Evolutionary conservation across 2,329 filamentous ascomycete species (phyloP), one percentile per base, ranked within the genome.

Genomic region (Arachnopeziza araneosa): DNA sequence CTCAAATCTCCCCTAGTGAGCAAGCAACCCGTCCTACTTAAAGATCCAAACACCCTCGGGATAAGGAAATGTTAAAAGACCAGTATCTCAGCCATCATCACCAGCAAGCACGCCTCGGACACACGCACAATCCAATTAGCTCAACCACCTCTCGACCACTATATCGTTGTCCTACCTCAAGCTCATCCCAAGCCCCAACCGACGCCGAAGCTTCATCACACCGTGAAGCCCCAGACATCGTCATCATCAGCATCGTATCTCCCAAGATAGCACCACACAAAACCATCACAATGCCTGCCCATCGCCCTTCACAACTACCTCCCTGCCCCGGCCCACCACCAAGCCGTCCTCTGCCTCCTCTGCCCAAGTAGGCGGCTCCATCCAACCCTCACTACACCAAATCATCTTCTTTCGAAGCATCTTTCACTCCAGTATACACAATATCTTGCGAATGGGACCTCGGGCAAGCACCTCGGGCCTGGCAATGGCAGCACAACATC

Each of bases 281-380:
- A 36, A 66, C 51, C 59, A 57, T 62, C 74, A 77, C 73, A 62
- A 83, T 84, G 80, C 80, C 82, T 75, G 77, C 81, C 65, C 81
- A 84, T 72, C 69, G 68, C 32, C 84, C 84, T 64, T 85, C 83
- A 68, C 83, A 86, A 71, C 82, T 87, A 66, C 84, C 84, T 77
- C 84, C 84, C 67, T 87, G 84, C 81, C 84, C 84, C 58, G 84
- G 84, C 68, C 84, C 84, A 62, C 84, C 84, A 69, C 84, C 84
- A 64, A 83, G 80, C 75, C 79, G 84, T 58, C 84, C 84, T 75
- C 82, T 87, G 57, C 84, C 84, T 74, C 82, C 84, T 75, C 81
- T 87, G 64, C 84, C 84, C 72, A 86, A 85, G 77, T 78, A 80
- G 70, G 69, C 59, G 50, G 32, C 30, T 8, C 44, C 54, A 10